Percentiles rank a stretch among this genome's conserved stretches.
phyloP scores from a whole-genome alignment of 345 rosid species.

The Pugionium dolabratum region DNA sequence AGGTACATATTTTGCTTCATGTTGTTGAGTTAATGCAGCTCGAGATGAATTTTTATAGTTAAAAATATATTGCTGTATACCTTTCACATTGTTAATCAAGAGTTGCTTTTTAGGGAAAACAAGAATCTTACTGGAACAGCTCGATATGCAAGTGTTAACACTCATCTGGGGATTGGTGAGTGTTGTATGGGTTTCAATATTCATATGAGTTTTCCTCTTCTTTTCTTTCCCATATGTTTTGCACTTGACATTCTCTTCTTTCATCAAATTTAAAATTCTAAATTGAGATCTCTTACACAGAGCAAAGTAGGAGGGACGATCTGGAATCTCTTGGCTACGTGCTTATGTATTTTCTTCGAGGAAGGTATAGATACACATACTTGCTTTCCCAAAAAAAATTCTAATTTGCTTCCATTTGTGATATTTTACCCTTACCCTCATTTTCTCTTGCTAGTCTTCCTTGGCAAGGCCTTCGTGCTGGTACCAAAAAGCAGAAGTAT shows the following conservation, averaged over 20 bases:
- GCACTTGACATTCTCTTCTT: slow-evolving; percentile 5
- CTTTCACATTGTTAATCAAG: slow-evolving; percentile 29
- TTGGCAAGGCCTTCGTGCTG: slow-evolving; percentile 97
- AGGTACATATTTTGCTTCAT: slow-evolving; percentile 14
- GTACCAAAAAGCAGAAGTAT: slow-evolving; percentile 97
- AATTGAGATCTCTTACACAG: slow-evolving; percentile 41
- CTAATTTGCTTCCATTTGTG: slow-evolving; percentile 10
- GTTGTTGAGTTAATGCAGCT: slow-evolving; percentile 3
- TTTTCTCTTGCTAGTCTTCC: slow-evolving; percentile 69
- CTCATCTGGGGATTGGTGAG: slow-evolving; percentile 82
- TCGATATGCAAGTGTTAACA: slow-evolving; percentile 66
- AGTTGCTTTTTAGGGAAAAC: slow-evolving; percentile 66
- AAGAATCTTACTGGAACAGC: slow-evolving; percentile 96
- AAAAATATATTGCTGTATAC: background rate
- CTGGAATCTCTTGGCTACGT: slow-evolving; percentile 98
- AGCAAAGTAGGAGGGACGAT: slow-evolving; percentile 99
- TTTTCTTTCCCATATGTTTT: background rate
- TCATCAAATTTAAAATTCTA: slow-evolving; percentile 9
- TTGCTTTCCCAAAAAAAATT: background rate
- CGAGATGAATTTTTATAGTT: background rate
- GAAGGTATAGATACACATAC: slow-evolving; percentile 56
- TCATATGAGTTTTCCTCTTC: background rate
- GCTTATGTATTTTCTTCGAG: slow-evolving; percentile 95
- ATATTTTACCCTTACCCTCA: slow-evolving; percentile 15
- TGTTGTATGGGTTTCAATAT: slow-evolving; percentile 12